Percentiles rank a stretch among this genome's conserved stretches.
Conservation (phyloP, 768 basidiomycete species). For the Cystofilobasidium ferigula region DNA sequence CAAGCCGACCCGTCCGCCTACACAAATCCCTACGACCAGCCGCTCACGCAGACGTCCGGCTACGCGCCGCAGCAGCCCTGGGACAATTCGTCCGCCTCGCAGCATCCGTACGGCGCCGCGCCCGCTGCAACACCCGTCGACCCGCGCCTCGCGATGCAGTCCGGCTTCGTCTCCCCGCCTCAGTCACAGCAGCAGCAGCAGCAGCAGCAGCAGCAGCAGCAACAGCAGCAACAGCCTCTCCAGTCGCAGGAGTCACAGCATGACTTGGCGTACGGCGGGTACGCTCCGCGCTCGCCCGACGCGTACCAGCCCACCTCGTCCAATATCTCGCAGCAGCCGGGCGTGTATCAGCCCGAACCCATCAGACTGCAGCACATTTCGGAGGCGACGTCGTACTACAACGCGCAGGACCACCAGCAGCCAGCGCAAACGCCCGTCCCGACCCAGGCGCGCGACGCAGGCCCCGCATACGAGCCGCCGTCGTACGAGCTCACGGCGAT, state of each 20-base stretch:
- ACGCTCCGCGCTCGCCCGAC: neutral
- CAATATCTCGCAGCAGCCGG: neutral
- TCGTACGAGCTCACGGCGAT: slow-evolving; percentile 14
- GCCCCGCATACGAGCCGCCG: slow-evolving; percentile 4
- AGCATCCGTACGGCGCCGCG: neutral
- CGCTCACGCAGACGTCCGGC: neutral
- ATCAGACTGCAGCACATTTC: neutral
- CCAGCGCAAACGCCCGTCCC: no score
- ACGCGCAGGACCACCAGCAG: slow-evolving; percentile 7
- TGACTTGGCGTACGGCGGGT: neutral
- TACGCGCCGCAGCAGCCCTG: slow-evolving; percentile 6
- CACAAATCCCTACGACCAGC: neutral
- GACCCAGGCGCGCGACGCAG: neutral
- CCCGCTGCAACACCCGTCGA: neutral
- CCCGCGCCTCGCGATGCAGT: slow-evolving; percentile 1
- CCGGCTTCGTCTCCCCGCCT: neutral
- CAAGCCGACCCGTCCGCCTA: slow-evolving; percentile 2
- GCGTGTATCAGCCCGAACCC: neutral
- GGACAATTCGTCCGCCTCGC: neutral
- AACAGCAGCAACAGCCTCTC: no score
- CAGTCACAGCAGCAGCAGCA: no score
- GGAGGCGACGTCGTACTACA: slow-evolving; percentile 7
- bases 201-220: no score
- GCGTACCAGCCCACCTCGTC: neutral
- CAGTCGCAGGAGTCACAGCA: neutral